Evolutionary conservation across 805 yeast species (phyloP).

Genomic region (Suhomyces prunicola): DNA sequence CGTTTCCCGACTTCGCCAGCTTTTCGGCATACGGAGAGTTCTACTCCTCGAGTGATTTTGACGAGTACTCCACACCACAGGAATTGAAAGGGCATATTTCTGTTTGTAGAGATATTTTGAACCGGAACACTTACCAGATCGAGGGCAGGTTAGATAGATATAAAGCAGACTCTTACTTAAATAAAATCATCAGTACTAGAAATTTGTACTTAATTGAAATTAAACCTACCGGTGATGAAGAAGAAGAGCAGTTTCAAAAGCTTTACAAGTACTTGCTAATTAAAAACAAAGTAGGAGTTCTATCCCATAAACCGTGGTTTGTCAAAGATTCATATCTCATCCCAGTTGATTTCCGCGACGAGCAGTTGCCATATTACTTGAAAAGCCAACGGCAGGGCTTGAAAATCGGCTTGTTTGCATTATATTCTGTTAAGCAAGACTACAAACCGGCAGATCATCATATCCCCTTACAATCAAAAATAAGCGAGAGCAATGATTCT

Average conservation of each 20-base stretch:
- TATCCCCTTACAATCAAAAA: background rate
- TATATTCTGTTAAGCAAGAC: slow-evolving; percentile 38
- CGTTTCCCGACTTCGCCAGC: slow-evolving; percentile 48
- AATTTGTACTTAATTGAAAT: slow-evolving; percentile 54
- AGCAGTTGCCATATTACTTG: slow-evolving; percentile 21
- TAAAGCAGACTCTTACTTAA: slow-evolving; percentile 57
- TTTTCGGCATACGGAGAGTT: slow-evolving; percentile 39
- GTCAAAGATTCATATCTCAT: slow-evolving; percentile 66
- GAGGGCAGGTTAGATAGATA: slow-evolving; percentile 60
- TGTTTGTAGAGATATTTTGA: slow-evolving; percentile 28
- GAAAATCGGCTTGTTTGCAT: slow-evolving; percentile 28
- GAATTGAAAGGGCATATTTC: slow-evolving; percentile 19
- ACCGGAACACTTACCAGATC: slow-evolving; percentile 35
- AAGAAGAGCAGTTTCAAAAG: slow-evolving; percentile 25
- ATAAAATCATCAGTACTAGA: slow-evolving; percentile 44
- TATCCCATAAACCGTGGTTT: slow-evolving; percentile 45
- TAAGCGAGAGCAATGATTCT: background rate
- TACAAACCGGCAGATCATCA: slow-evolving; percentile 13
- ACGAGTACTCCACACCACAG: slow-evolving; percentile 1
- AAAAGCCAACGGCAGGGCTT: slow-evolving; percentile 8
- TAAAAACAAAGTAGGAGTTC: slow-evolving; percentile 56
- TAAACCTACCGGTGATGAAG: slow-evolving; percentile 13
- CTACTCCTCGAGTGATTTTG: slow-evolving; percentile 28
- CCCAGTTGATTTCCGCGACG: slow-evolving; percentile 29
- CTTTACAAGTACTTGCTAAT: slow-evolving; percentile 44